Evolutionary conservation across 1,139 yeast species (phyloP).

Genomic region (Yamadazyma mexicana): DNA sequence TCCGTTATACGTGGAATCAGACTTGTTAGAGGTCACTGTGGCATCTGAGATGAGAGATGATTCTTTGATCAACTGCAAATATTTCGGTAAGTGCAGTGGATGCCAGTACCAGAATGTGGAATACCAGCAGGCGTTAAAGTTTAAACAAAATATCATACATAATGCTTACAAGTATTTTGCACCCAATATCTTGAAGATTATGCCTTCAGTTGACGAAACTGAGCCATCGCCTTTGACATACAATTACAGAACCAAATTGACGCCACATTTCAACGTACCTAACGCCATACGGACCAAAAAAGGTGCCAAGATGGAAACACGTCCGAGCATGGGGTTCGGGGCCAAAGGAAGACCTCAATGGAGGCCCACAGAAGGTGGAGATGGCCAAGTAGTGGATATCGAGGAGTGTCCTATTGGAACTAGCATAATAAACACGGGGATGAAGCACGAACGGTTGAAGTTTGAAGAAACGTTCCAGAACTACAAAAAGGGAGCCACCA

Average conservation of each 20-base stretch:
- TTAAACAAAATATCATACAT: constrained; percentile 71
- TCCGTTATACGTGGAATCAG: constrained; percentile 74
- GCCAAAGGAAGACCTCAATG: constrained; percentile 74
- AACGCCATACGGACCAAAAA: constrained; percentile 28
- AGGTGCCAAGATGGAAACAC: constrained; percentile 31
- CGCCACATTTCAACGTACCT: constrained; percentile 95
- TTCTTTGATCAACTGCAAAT: constrained; percentile 43
- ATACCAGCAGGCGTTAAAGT: constrained; percentile 68
- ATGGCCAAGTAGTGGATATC: constrained; percentile 67
- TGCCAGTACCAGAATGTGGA: constrained; percentile 87
- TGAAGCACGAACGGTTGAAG: constrained; percentile 64
- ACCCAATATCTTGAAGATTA: constrained; percentile 34
- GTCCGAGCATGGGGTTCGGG: constrained; percentile 88
- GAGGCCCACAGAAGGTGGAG: constrained; percentile 58
- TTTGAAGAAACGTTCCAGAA: constrained; percentile 50
- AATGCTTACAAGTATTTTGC: constrained; percentile 86
- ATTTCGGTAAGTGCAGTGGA: constrained; percentile 62
- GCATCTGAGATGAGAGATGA: constrained; percentile 53
- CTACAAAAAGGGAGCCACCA: constrained; percentile 84
- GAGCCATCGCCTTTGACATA: constrained; percentile 78
- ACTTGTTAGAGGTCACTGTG: constrained; percentile 54
- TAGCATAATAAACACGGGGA: constrained; percentile 67
- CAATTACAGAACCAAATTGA: constrained; percentile 83
- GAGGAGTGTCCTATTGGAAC: constrained; percentile 95
- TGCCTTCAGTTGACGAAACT: constrained; percentile 67